Conservation (phyloP, 192 early-diverging fungal genomes). For the Gryganskiella cystojenkinii region DNA sequence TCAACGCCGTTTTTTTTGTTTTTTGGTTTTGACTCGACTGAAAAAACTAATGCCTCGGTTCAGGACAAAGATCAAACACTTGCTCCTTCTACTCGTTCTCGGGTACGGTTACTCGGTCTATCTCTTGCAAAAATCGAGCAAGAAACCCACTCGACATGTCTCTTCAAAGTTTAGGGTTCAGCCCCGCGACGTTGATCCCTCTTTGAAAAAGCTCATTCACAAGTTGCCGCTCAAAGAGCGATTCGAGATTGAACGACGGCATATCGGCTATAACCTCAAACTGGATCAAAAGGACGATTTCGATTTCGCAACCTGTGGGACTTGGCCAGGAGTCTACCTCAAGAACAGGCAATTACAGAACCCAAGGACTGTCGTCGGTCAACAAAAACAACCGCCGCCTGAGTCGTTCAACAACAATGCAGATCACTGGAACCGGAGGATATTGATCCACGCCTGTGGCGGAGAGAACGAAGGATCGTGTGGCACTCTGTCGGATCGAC, state of each 20-base stretch:
- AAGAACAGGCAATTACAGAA: background rate
- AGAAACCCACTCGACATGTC: slow-evolving; percentile 4
- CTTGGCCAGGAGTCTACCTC: slow-evolving; percentile 17
- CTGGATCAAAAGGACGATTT: slow-evolving; percentile 5
- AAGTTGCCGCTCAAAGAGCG: slow-evolving; percentile 7
- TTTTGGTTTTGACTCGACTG: no score
- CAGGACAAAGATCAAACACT: slow-evolving; percentile 9
- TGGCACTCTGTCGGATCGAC: slow-evolving; percentile 3
- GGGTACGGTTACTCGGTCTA: slow-evolving; percentile 6
- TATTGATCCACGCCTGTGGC: no score
- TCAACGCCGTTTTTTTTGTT: no score
- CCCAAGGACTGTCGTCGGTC: background rate
- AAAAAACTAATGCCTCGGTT: background rate
- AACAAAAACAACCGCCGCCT: background rate
- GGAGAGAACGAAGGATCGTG: background rate
- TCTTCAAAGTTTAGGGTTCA: background rate
- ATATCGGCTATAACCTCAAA: slow-evolving; percentile 6
- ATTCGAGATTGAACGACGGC: slow-evolving; percentile 17
- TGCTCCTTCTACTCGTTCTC: background rate
- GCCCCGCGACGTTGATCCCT: slow-evolving; percentile 8
- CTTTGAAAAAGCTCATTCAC: background rate
- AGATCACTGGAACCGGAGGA: no score
- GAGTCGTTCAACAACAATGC: background rate
- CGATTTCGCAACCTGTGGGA: slow-evolving; percentile 3
- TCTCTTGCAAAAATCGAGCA: slow-evolving; percentile 9